A percentile compares a stretch with the other conserved stretches of the same genome.
Conservation (phyloP, 2,329 filamentous ascomycete species). For the Neurospora sp. region DNA sequence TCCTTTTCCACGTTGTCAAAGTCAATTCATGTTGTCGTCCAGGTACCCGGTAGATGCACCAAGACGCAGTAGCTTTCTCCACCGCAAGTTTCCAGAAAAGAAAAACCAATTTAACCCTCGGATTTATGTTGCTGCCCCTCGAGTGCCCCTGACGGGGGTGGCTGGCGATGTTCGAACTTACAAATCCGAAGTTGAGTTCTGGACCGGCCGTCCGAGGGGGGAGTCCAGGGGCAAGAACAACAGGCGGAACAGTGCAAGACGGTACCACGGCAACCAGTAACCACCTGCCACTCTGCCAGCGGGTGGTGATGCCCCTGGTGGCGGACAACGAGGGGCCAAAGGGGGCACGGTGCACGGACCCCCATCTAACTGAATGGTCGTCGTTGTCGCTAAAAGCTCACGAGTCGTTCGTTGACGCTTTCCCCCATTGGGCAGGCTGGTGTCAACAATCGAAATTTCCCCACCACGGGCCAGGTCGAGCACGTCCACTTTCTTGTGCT, state of each 20-base stretch:
- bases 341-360: neutral
- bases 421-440: constrained; percentile 12
- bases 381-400: neutral
- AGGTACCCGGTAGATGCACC: neutral
- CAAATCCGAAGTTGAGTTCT: neutral
- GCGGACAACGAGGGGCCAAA: neutral
- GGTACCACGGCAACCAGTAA: neutral
- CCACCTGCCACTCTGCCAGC: neutral
- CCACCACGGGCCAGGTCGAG: constrained; percentile 15
- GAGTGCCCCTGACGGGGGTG: neutral
- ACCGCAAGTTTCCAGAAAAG: neutral
- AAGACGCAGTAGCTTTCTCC: neutral
- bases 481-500: neutral
- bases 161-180: neutral
- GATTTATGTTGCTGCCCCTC: neutral
- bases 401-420: constrained; percentile 8
- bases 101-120: neutral
- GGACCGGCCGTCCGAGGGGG: neutral
- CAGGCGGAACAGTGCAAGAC: neutral
- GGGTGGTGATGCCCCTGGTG: neutral
- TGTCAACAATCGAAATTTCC: constrained; percentile 21
- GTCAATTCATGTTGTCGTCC: neutral
- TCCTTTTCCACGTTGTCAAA: neutral
- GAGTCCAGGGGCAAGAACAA: neutral
- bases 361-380: neutral